phyloP scores from a whole-genome alignment of 208 protist species.

The Endotrypanum monterogeii region DNA sequence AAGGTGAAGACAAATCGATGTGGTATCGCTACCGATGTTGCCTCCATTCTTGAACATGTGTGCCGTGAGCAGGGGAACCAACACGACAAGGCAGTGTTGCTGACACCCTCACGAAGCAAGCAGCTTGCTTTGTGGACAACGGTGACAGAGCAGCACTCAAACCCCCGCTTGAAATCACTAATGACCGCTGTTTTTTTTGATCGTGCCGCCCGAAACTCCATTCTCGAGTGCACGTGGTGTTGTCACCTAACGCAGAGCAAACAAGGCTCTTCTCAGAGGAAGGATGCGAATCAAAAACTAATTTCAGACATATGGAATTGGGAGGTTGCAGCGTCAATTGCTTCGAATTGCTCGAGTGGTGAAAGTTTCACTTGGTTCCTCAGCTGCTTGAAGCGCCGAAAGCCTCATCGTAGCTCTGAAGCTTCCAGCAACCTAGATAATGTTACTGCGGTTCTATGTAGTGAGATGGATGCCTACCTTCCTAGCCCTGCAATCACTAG shows the following conservation, averaged over 20 bases:
- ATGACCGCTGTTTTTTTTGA: constrained; percentile 47
- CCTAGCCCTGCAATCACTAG: neutral
- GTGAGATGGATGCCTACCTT: constrained; percentile 13
- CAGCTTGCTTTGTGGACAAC: constrained; percentile 62
- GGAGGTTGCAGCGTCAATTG: constrained; percentile 63
- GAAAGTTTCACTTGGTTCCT: constrained; percentile 18
- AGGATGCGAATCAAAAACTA: neutral
- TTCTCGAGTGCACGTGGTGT: constrained; percentile 25
- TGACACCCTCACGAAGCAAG: constrained; percentile 50
- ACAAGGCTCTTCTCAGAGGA: neutral
- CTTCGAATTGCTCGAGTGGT: constrained; percentile 61
- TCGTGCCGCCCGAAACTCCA: constrained; percentile 11
- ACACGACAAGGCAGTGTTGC: constrained; percentile 5
- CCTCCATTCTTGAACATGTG: neutral
- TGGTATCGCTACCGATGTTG: constrained; percentile 2
- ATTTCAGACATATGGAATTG: constrained; percentile 31
- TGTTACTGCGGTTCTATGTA: constrained; percentile 17
- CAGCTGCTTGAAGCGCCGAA: constrained; percentile 11
- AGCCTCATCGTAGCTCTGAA: neutral
- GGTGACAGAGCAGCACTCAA: constrained; percentile 31
- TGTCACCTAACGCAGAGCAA: neutral
- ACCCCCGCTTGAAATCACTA: constrained; percentile 35
- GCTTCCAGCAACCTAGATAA: neutral
- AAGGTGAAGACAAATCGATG: neutral
- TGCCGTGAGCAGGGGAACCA: neutral